These are phyloP conservation scores for Kluyveromyces sp. DNA, from an alignment of 1,139 yeast genomes.

Conservation along the genomic window DNA sequence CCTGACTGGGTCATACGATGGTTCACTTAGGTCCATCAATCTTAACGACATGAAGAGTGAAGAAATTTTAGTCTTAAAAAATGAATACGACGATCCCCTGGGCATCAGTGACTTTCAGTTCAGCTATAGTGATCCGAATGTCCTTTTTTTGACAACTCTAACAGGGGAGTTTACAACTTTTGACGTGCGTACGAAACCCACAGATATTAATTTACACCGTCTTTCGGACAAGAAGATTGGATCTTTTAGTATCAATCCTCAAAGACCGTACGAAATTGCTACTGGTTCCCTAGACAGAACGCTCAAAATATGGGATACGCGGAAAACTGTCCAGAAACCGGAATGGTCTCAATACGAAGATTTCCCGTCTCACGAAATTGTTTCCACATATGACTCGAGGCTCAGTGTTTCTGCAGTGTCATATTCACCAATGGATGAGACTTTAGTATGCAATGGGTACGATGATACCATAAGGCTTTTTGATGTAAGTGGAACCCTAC, in stretches of 20 bases:
- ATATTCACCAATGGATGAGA: conserved; percentile 67
- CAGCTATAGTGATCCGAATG: conserved; percentile 46
- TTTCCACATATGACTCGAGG: conserved; percentile 62
- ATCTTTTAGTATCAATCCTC: conserved; percentile 74
- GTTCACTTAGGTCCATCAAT: conserved; percentile 70
- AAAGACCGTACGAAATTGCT: conserved; percentile 52
- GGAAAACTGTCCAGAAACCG: conserved; percentile 43
- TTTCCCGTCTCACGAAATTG: conserved; percentile 31
- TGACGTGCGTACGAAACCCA: conserved; percentile 49
- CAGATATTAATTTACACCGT: conserved; percentile 38
- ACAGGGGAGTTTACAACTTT: conserved; percentile 68
- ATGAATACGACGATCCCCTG: conserved; percentile 42
- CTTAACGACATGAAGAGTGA: conserved; percentile 50
- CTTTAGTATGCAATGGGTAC: conserved; percentile 83
- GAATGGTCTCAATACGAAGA: conserved; percentile 43
- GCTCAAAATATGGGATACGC: conserved; percentile 76
- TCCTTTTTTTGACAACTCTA: conserved; percentile 66
- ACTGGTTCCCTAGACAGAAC: conserved; percentile 86
- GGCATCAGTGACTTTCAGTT: conserved; percentile 57
- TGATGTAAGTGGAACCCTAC: conserved; percentile 33
- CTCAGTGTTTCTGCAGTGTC: conserved; percentile 80
- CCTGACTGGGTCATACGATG: conserved; percentile 77
- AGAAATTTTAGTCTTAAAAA: conserved; percentile 50
- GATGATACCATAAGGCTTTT: conserved; percentile 72
- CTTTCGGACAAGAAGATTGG: conserved; percentile 89